Evolutionary conservation across 1,284 basidiomycete species (phyloP).

Genomic region (Stereum hirsutum): DNA sequence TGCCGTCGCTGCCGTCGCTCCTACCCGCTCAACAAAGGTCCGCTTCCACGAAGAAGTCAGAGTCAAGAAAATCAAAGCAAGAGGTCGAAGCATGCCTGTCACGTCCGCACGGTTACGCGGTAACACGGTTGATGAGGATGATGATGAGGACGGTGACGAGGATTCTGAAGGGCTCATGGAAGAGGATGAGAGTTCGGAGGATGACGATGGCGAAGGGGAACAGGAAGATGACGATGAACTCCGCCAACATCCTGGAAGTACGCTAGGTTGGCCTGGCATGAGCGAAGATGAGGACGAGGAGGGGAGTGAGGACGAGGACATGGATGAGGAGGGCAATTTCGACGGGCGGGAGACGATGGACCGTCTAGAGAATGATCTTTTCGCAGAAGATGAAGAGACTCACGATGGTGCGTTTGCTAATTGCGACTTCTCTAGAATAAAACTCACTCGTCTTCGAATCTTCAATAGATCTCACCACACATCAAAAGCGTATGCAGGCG

Average conservation of each 20-base stretch:
- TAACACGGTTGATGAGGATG: slow-evolving; percentile 28
- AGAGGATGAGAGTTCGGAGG: slow-evolving; percentile 10
- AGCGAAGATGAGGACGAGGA: slow-evolving; percentile 11
- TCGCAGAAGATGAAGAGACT: slow-evolving; percentile 50
- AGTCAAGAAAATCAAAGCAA: slow-evolving; percentile 68
- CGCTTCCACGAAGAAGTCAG: slow-evolving; percentile 77
- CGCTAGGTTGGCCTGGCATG: slow-evolving; percentile 16
- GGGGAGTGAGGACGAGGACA: slow-evolving; percentile 2
- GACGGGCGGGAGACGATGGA: slow-evolving; percentile 31
- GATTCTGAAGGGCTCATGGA: slow-evolving; percentile 11
- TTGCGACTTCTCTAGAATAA: slow-evolving; percentile 7
- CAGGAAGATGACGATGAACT: slow-evolving; percentile 20
- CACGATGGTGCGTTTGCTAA: slow-evolving; percentile 30
- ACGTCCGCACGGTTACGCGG: slow-evolving; percentile 25
- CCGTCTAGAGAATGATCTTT: slow-evolving; percentile 57
- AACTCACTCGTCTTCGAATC: neutral
- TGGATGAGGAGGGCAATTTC: slow-evolving; percentile 7
- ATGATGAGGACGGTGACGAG: slow-evolving; percentile 22
- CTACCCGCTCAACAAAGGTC: slow-evolving; percentile 34
- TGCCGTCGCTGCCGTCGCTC: slow-evolving; percentile 3
- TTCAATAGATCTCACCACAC: slow-evolving; percentile 42
- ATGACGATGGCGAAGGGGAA: slow-evolving; percentile 23
- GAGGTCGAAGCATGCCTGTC: slow-evolving; percentile 50
- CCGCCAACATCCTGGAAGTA: slow-evolving; percentile 19
- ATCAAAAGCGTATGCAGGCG: slow-evolving; percentile 53